These are phyloP conservation scores for Quercus suber DNA, from an alignment of 306 rosid genomes.

Conservation along the genomic window DNA sequence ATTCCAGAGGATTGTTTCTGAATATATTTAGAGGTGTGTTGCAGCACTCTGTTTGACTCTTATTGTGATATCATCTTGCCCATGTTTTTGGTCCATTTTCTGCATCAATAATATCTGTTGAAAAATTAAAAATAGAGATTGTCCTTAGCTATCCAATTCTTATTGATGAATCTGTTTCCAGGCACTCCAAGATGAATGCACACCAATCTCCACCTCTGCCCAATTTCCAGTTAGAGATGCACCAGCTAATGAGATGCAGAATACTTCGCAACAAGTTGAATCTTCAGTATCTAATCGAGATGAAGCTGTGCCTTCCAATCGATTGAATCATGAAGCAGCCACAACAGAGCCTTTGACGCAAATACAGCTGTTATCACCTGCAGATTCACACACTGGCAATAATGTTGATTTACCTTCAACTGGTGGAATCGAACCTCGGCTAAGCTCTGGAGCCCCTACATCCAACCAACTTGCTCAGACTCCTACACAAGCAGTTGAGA, in stretches of 20 bases:
- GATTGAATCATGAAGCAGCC: slow-evolving; percentile 18
- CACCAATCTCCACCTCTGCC: slow-evolving; percentile 10
- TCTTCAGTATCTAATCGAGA: slow-evolving; percentile 17
- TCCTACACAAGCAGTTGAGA: slow-evolving; percentile 22
- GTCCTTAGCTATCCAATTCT: background rate
- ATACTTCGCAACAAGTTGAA: slow-evolving; percentile 15
- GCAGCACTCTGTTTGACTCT: background rate
- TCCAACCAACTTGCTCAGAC: slow-evolving; percentile 18
- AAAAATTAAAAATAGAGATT: background rate
- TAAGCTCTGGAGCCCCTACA: slow-evolving; percentile 5
- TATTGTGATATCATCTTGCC: background rate
- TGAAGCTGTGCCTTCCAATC: slow-evolving; percentile 7
- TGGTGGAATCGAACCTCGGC: slow-evolving; percentile 25
- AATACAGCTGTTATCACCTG: slow-evolving; percentile 23
- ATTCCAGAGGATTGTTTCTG: background rate
- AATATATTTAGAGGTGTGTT: background rate
- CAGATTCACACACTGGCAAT: slow-evolving; percentile 27
- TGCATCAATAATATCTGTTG: background rate
- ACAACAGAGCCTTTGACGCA: slow-evolving; percentile 30
- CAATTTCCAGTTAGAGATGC: slow-evolving; percentile 19
- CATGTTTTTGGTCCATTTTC: background rate
- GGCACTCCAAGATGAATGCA: slow-evolving; percentile 26
- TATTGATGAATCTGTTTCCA: slow-evolving; percentile 7
- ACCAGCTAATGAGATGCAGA: slow-evolving; percentile 22
- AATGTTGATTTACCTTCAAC: slow-evolving; percentile 16